phyloP scores from a whole-genome alignment of 306 rosid genomes.

The Sesbania bispinosa region DNA sequence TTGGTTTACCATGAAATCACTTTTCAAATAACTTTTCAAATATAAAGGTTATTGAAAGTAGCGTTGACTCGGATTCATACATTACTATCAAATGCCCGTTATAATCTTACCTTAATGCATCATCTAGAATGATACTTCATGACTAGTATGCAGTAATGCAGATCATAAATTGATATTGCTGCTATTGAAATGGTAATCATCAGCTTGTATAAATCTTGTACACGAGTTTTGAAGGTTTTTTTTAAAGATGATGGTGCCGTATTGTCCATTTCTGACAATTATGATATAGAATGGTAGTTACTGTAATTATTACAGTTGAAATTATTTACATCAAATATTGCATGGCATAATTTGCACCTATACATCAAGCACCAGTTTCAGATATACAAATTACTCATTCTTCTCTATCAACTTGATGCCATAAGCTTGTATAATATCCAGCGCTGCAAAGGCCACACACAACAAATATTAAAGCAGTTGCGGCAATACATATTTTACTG shows the following conservation, averaged over 20 bases:
- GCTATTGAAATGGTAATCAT: neutral
- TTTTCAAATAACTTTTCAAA: no score
- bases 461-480: neutral
- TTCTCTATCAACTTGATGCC: constrained; percentile 86
- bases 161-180: neutral
- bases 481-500: neutral
- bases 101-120: neutral
- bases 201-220: neutral
- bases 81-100: no score
- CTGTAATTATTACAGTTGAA: neutral
- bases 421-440: constrained; percentile 72
- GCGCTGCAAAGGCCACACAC: constrained; percentile 49
- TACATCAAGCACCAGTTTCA: neutral
- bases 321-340: constrained; percentile 12
- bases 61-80: no score
- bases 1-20: no score
- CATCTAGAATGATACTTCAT: neutral
- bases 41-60: no score
- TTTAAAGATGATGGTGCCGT: neutral
- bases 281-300: neutral
- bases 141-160: neutral
- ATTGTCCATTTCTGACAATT: neutral
- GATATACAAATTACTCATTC: constrained; percentile 36
- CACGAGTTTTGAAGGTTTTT: neutral
- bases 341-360: neutral